A percentile compares a stretch with the other conserved stretches of the same genome.
phyloP scores from a whole-genome alignment of 768 basidiomycete genomes.

The Boletus sp. region DNA sequence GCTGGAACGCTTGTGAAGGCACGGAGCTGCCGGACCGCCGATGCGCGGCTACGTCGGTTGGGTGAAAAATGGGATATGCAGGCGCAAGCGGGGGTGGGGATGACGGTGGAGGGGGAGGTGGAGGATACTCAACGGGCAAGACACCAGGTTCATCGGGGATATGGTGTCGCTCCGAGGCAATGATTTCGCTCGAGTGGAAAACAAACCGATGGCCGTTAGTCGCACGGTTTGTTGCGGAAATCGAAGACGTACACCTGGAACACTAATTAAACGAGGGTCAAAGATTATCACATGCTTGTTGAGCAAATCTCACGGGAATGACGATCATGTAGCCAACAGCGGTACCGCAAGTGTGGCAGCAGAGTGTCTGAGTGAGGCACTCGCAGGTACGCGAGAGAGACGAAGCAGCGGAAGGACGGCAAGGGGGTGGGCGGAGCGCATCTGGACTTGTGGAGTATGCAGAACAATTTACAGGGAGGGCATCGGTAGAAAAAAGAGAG shows the following conservation, averaged over 20 bases:
- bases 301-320: conserved; percentile 44
- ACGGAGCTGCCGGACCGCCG: conserved; percentile 5
- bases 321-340: conserved; percentile 82
- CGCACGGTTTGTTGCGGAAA: conserved; percentile 61
- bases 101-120: conserved; percentile 32
- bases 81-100: conserved; percentile 32
- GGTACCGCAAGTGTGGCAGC: conserved; percentile 75
- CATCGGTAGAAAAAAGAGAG: conserved; percentile 81
- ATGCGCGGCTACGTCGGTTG: conserved; percentile 28
- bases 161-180: conserved; percentile 62
- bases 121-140: conserved; percentile 40
- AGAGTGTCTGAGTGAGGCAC: conserved; percentile 79
- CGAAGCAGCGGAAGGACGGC: conserved; percentile 35
- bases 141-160: conserved; percentile 64
- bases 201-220: conserved; percentile 88
- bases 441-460: conserved; percentile 53
- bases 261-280: conserved; percentile 43
- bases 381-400: conserved; percentile 64
- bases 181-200: conserved; percentile 73
- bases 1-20: conserved; percentile 23
- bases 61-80: conserved; percentile 30
- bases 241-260: conserved; percentile 68
- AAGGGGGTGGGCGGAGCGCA: conserved; percentile 38
- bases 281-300: not conserved
- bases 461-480: conserved; percentile 74